Conservation (phyloP, 495 filamentous ascomycete genomes). For the Oleoguttula mirabilis region DNA sequence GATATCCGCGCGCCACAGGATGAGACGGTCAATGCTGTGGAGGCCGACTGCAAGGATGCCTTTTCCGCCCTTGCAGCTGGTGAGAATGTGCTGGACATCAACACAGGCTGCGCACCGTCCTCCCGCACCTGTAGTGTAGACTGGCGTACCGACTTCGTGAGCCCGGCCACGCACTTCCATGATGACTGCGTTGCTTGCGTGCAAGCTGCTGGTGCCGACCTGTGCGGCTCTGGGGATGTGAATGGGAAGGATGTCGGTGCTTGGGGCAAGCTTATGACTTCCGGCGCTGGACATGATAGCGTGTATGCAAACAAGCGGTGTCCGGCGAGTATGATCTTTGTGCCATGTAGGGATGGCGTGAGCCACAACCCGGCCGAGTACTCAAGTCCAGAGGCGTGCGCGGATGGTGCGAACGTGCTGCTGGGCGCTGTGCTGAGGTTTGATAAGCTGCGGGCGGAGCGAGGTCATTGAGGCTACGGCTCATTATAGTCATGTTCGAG, state of each 20-base stretch:
- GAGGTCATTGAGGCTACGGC: conserved; percentile 2
- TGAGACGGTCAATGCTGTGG: conserved; percentile 42
- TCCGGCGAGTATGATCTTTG: conserved; percentile 57
- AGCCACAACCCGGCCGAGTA: conserved; percentile 56
- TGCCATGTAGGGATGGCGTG: conserved; percentile 52
- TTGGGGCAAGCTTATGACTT: conserved; percentile 35
- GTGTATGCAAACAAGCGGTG: conserved; percentile 48
- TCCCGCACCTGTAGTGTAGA: conserved; percentile 36
- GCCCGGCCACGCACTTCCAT: conserved; percentile 57
- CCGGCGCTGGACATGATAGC: conserved; percentile 50
- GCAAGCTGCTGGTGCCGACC: conserved; percentile 44
- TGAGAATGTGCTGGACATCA: conserved; percentile 33
- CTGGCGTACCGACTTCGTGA: conserved; percentile 51
- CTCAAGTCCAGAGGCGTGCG: conserved; percentile 48
- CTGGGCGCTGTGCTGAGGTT: conserved; percentile 48
- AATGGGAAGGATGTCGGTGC: conserved; percentile 27
- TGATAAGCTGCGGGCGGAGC: conserved; percentile 34
- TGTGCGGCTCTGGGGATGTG: conserved; percentile 35
- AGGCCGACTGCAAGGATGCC: conserved; percentile 40
- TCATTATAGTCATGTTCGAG: too few species aligned
- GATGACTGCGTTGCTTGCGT: conserved; percentile 57
- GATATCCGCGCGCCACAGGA: conserved; percentile 58
- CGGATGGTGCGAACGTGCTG: conserved; percentile 50
- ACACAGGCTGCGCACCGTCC: conserved; percentile 32
- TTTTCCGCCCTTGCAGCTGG: conserved; percentile 47